These are phyloP conservation scores for Zasmidium angulare DNA, from an alignment of 2,329 filamentous ascomycete species.

Conservation along the genomic window DNA sequence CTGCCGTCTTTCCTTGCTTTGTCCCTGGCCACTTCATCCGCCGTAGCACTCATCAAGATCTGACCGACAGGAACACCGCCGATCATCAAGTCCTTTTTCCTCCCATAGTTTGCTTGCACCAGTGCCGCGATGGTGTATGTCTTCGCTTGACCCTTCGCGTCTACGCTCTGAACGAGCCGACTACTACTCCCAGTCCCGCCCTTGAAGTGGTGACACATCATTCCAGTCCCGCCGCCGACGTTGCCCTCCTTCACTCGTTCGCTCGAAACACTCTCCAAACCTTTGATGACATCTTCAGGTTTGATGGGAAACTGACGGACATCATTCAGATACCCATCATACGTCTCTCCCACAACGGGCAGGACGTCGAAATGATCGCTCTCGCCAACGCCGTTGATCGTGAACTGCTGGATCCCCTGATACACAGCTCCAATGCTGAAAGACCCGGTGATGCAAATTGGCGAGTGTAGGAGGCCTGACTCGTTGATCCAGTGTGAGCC, in stretches of 20 bases:
- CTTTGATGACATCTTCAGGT: neutral
- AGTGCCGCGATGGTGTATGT: neutral
- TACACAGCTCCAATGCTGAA: neutral
- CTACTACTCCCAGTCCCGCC: conserved; percentile 2
- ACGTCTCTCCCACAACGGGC: conserved; percentile 1
- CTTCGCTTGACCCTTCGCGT: neutral
- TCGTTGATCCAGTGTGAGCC: conserved; percentile 7
- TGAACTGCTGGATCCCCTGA: neutral
- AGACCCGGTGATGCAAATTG: neutral
- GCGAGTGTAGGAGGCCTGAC: neutral
- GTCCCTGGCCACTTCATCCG: neutral
- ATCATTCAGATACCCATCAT: conserved; percentile 3
- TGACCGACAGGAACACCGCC: neutral
- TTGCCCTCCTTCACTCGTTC: neutral
- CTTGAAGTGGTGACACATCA: conserved; percentile 1
- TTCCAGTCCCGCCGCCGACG: neutral
- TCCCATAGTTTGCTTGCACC: conserved; percentile 4
- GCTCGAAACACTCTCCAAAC: neutral
- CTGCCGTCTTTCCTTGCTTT: neutral
- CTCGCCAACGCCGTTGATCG: neutral
- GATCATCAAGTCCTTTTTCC: neutral
- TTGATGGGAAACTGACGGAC: neutral
- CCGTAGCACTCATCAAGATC: neutral
- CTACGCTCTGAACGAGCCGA: neutral
- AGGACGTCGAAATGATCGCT: neutral